phyloP scores from a whole-genome alignment of 345 rosid genomes.

The Rhodamnia argentea region DNA sequence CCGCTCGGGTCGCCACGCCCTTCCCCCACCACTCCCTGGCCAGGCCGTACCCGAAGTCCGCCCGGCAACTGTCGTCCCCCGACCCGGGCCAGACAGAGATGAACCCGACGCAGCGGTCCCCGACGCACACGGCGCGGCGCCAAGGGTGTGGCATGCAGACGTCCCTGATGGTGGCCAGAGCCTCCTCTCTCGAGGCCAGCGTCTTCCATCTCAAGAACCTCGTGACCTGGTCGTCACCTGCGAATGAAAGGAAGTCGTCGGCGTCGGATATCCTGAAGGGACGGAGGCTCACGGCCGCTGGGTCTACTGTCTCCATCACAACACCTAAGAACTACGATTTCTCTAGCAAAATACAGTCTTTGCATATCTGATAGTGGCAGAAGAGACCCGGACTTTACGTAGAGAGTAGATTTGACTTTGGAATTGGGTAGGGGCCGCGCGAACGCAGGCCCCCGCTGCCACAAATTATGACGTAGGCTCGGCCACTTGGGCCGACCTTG shows the following conservation, averaged over 20 bases:
- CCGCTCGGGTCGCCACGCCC: conserved; percentile 32
- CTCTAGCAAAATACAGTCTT: no score
- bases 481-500: neutral
- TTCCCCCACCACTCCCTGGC: conserved; percentile 38
- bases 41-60: conserved; percentile 25
- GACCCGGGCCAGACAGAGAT: conserved; percentile 21
- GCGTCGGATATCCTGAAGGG: conserved; percentile 12
- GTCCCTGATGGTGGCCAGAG: neutral
- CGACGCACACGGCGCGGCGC: conserved; percentile 35
- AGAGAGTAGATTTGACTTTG: neutral
- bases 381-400: no score
- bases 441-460: neutral
- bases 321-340: neutral
- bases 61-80: conserved; percentile 20
- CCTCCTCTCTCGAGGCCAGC: neutral
- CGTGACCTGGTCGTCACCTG: conserved; percentile 22
- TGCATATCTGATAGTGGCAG: no score
- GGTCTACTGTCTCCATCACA: neutral
- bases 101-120: conserved; percentile 11
- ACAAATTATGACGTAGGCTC: neutral
- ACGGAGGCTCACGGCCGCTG: neutral
- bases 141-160: conserved; percentile 36
- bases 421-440: neutral
- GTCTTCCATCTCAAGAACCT: neutral
- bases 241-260: conserved; percentile 24